phyloP scores from a whole-genome alignment of 140 eudicot genomes.

The Cichorium intybus region DNA sequence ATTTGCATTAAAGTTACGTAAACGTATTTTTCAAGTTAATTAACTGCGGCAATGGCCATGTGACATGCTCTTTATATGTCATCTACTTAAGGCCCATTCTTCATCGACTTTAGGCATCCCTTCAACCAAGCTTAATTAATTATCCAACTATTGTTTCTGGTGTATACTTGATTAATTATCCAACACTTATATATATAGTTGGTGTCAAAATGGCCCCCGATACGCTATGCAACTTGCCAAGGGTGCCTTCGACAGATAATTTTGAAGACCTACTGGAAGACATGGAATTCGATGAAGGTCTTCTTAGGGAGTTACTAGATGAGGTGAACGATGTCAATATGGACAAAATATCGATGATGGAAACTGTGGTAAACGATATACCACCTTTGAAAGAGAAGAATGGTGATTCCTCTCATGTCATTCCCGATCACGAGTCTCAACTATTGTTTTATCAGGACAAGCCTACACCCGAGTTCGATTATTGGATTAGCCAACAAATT shows the following conservation, averaged over 20 bases:
- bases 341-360: conserved; percentile 13
- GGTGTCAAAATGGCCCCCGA: conserved; percentile 21
- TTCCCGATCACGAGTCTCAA: conserved; percentile 13
- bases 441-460: conserved; percentile 18
- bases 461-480: conserved; percentile 27
- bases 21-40: conserved; percentile 17
- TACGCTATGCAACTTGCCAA: conserved; percentile 20
- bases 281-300: conserved; percentile 36
- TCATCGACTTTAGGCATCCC: conserved; percentile 20
- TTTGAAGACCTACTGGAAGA: conserved; percentile 27
- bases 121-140: conserved; percentile 10
- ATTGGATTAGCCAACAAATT: conserved; percentile 25
- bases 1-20: conserved; percentile 21
- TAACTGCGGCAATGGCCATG: neutral
- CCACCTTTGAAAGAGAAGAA: conserved; percentile 2
- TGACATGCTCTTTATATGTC: neutral
- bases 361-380: conserved; percentile 11
- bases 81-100: conserved; percentile 32
- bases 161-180: neutral
- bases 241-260: conserved; percentile 14
- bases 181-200: neutral
- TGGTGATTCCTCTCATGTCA: conserved; percentile 2
- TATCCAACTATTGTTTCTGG: too few species aligned
- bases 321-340: conserved; percentile 15
- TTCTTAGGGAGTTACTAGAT: conserved; percentile 27